Conservation (phyloP, 202 grass and related monocot genomes). For the Hordeum pubiflorum region DNA sequence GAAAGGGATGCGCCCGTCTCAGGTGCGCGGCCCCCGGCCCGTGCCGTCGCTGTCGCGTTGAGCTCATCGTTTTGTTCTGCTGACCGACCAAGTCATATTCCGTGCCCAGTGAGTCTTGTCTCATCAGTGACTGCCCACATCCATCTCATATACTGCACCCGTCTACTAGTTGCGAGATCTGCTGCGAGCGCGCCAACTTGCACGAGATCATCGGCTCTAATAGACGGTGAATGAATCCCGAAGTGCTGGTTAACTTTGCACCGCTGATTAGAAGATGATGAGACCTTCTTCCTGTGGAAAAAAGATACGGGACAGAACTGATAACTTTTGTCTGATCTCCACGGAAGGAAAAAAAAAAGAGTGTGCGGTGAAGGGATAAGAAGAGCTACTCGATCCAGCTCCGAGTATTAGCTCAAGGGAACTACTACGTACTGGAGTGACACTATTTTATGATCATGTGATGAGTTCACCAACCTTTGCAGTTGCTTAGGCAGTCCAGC, state of each 20-base stretch:
- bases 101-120: slow-evolving; percentile 18
- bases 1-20: background rate
- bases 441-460: background rate
- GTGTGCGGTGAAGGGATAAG: slow-evolving; percentile 8
- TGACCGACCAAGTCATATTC: background rate
- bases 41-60: background rate
- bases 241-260: background rate
- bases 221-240: background rate
- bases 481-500: slow-evolving; percentile 16
- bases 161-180: slow-evolving; percentile 14
- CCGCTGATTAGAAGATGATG: too few species aligned
- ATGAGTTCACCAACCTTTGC: slow-evolving; percentile 26
- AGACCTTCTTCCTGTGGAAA: background rate
- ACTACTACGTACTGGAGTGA: background rate
- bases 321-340: slow-evolving; percentile 20
- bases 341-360: background rate
- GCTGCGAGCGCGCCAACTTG: background rate
- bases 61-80: background rate
- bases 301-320: slow-evolving; percentile 23
- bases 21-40: background rate
- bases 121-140: background rate
- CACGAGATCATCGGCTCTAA: too few species aligned
- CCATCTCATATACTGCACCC: background rate
- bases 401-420: background rate
- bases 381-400: background rate